A percentile compares a stretch with the other conserved stretches of the same genome.
phyloP scores from a whole-genome alignment of 768 basidiomycete species.

The Pisolithus tinctorius region DNA sequence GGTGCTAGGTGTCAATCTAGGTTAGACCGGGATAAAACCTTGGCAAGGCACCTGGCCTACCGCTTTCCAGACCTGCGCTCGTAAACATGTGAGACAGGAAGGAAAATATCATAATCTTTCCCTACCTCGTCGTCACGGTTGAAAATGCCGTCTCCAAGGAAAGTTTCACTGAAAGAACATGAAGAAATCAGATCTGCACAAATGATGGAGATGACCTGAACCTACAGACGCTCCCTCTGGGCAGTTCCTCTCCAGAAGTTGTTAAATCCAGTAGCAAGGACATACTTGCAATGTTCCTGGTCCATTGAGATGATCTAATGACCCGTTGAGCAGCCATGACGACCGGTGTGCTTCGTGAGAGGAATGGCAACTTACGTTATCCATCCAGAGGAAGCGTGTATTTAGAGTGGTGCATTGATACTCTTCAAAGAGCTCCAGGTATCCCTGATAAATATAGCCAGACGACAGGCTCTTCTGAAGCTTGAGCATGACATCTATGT shows the following conservation, averaged over 20 bases:
- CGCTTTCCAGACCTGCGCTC: constrained; percentile 52
- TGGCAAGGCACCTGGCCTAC: constrained; percentile 27
- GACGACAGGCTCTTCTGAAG: constrained; percentile 51
- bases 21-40: neutral
- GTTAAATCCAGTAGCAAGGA: constrained; percentile 58
- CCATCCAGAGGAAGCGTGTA: constrained; percentile 59
- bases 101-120: neutral
- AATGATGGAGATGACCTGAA: constrained; percentile 1
- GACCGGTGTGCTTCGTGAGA: neutral
- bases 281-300: constrained; percentile 58
- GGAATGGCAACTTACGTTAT: constrained; percentile 44
- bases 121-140: constrained; percentile 67
- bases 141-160: constrained; percentile 73
- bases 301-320: constrained; percentile 69
- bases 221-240: constrained; percentile 64
- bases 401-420: constrained; percentile 68
- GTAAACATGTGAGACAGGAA: neutral
- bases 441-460: constrained; percentile 57
- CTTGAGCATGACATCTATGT: constrained; percentile 57
- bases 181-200: constrained; percentile 3
- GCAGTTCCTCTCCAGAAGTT: constrained; percentile 60
- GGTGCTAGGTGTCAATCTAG: constrained; percentile 40
- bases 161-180: constrained; percentile 30
- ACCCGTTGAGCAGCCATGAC: neutral
- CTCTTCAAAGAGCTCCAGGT: constrained; percentile 60